Evolutionary conservation across 768 basidiomycete genomes (phyloP).

Genomic region (Hericium rajendrae): DNA sequence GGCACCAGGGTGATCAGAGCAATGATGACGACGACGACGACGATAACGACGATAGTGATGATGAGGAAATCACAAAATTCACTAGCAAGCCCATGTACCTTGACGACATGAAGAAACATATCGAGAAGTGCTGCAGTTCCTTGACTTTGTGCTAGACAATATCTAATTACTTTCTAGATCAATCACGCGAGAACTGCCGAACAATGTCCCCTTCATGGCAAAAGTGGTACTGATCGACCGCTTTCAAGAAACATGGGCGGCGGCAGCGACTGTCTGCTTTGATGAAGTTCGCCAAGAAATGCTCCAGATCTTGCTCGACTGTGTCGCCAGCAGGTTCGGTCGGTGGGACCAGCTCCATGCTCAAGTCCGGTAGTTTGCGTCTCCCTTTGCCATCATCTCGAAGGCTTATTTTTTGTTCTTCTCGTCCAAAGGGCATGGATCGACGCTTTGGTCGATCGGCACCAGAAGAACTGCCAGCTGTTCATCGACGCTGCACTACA

Average conservation of each 20-base stretch:
- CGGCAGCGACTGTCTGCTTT: not conserved
- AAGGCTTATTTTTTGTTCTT: not conserved
- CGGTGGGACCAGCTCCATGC: not conserved
- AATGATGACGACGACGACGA: too few species aligned
- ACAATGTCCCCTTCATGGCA: not conserved
- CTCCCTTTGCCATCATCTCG: not conserved
- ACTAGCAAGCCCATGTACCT: not conserved
- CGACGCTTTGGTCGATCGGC: not conserved
- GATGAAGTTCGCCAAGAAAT: not conserved
- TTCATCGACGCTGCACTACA: not conserved
- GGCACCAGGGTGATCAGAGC: too few species aligned
- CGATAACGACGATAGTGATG: too few species aligned
- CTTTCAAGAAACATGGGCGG: not conserved
- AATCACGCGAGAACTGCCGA: not conserved
- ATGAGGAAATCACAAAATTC: too few species aligned
- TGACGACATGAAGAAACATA: not conserved
- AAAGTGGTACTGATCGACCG: not conserved
- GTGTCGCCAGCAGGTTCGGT: not conserved
- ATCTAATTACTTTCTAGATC: not conserved
- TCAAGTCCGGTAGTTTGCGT: not conserved
- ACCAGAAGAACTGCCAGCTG: not conserved
- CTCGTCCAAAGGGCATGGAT: not conserved
- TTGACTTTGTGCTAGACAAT: not conserved
- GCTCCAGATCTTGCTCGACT: not conserved
- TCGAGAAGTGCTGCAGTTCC: not conserved